phyloP scores from a whole-genome alignment of 1,284 basidiomycete species.

The Schizophyllum commune region DNA sequence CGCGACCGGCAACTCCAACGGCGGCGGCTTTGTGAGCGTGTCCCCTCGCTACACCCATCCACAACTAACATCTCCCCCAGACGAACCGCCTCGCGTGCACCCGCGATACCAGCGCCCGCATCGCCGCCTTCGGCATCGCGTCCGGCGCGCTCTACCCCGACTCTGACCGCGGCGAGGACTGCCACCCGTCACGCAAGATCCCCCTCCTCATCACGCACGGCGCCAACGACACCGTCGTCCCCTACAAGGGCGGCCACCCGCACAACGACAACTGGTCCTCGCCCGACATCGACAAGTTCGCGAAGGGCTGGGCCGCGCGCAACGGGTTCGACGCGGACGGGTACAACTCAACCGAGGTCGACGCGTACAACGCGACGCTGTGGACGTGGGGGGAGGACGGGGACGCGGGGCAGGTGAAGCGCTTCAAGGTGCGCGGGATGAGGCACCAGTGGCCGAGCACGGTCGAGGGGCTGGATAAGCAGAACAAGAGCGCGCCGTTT shows the following conservation, averaged over 20 bases:
- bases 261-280: slow-evolving; percentile 9
- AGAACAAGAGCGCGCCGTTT: slow-evolving; percentile 7
- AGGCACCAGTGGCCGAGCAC: slow-evolving; percentile 16
- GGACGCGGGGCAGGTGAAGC: slow-evolving; percentile 5
- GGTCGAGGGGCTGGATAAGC: slow-evolving; percentile 6
- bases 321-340: slow-evolving; percentile 9
- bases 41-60: neutral
- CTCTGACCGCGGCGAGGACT: slow-evolving; percentile 7
- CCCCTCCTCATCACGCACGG: slow-evolving; percentile 15
- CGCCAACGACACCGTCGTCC: slow-evolving; percentile 11
- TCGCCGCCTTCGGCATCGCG: slow-evolving; percentile 15
- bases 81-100: slow-evolving; percentile 16
- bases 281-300: slow-evolving; percentile 12
- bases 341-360: slow-evolving; percentile 5
- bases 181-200: slow-evolving; percentile 10
- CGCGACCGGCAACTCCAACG: slow-evolving; percentile 16
- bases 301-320: slow-evolving; percentile 13
- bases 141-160: slow-evolving; percentile 14
- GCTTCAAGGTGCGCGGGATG: slow-evolving; percentile 11
- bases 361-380: slow-evolving; percentile 9
- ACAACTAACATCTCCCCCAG: slow-evolving; percentile 8
- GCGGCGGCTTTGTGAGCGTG: neutral
- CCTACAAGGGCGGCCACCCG: slow-evolving; percentile 10
- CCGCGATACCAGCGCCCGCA: slow-evolving; percentile 10
- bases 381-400: slow-evolving; percentile 9